phyloP scores from a whole-genome alignment of 345 rosid genomes.

The Sisymbrium altissimum region DNA sequence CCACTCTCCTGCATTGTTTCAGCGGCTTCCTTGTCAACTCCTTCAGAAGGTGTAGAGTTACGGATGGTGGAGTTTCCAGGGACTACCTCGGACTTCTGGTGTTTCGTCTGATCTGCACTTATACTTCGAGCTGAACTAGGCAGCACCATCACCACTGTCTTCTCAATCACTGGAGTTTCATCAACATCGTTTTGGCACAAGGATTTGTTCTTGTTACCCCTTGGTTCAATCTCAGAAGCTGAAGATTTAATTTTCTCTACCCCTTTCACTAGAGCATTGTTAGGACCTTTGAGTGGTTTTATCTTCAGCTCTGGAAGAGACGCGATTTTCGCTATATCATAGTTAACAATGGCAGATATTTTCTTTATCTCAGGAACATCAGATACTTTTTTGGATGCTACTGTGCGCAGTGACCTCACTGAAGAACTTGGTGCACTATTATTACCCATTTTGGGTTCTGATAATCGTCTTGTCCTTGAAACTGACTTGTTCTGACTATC shows the following conservation, averaged over 20 bases:
- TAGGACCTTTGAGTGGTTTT: slow-evolving; percentile 43
- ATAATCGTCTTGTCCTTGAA: slow-evolving; percentile 72
- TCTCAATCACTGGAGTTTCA: slow-evolving; percentile 61
- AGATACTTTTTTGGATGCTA: slow-evolving; percentile 40
- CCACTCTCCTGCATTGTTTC: slow-evolving; percentile 37
- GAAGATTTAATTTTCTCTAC: slow-evolving; percentile 37
- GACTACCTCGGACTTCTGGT: slow-evolving; percentile 30
- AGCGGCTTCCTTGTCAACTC: slow-evolving; percentile 34
- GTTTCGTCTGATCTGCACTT: slow-evolving; percentile 29
- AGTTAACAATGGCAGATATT: slow-evolving; percentile 74
- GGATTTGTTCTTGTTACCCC: slow-evolving; percentile 33
- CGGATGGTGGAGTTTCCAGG: slow-evolving; percentile 34
- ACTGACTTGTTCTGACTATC: slow-evolving; percentile 49
- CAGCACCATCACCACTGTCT: slow-evolving; percentile 61
- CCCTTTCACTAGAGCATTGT: slow-evolving; percentile 34
- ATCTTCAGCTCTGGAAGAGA: slow-evolving; percentile 79
- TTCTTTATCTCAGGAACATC: slow-evolving; percentile 62
- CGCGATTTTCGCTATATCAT: slow-evolving; percentile 72
- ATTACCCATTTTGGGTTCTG: slow-evolving; percentile 59
- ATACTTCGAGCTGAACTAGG: slow-evolving; percentile 39
- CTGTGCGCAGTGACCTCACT: slow-evolving; percentile 45
- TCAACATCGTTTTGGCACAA: slow-evolving; percentile 46
- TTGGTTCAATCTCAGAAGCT: slow-evolving; percentile 32
- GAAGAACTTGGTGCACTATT: slow-evolving; percentile 42
- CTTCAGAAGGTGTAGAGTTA: slow-evolving; percentile 38